Conservation (phyloP, 1,284 basidiomycete species). For the Malassezia cuniculi region DNA sequence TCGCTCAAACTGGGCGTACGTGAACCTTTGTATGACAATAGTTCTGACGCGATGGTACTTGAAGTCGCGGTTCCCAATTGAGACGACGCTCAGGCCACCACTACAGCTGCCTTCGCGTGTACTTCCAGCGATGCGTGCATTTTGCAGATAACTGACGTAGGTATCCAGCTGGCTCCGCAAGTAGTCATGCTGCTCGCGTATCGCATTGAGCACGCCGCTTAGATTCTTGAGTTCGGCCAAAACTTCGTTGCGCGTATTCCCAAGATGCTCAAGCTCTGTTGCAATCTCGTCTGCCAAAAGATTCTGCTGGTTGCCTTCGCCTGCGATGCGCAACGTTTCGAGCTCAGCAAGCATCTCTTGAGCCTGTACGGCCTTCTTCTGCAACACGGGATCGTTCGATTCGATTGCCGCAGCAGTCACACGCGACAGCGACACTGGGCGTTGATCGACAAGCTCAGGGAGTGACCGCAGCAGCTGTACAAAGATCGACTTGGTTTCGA, state of each 20-base stretch:
- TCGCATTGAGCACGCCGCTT: slow-evolving; percentile 95
- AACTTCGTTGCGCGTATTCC: slow-evolving; percentile 91
- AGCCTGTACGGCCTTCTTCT: slow-evolving; percentile 93
- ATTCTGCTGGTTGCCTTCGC: slow-evolving; percentile 67
- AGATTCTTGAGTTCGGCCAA: slow-evolving; percentile 78
- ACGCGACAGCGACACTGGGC: slow-evolving; percentile 73
- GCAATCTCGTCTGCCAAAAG: slow-evolving; percentile 95
- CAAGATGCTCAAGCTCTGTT: slow-evolving; percentile 85
- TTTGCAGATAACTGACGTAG: slow-evolving; percentile 98
- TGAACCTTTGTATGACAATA: slow-evolving; percentile 63
- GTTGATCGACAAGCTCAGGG: slow-evolving; percentile 66
- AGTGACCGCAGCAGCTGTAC: slow-evolving; percentile 92
- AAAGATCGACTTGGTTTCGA: slow-evolving; percentile 99
- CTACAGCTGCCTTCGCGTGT: slow-evolving; percentile 54
- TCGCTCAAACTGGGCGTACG: slow-evolving; percentile 93
- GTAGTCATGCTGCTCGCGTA: slow-evolving; percentile 97
- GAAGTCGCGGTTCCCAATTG: slow-evolving; percentile 92
- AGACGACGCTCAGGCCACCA: slow-evolving; percentile 83
- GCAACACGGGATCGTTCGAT: slow-evolving; percentile 85
- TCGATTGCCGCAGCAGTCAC: slow-evolving; percentile 91
- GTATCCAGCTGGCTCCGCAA: slow-evolving; percentile 89
- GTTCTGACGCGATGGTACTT: slow-evolving; percentile 61
- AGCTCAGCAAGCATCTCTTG: slow-evolving; percentile 96
- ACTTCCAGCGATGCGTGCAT: slow-evolving; percentile 78
- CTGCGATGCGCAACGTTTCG: slow-evolving; percentile 77